Base-by-base conservation (phyloP, 495 filamentous ascomycete species). In the Patellaria atrata region DNA sequence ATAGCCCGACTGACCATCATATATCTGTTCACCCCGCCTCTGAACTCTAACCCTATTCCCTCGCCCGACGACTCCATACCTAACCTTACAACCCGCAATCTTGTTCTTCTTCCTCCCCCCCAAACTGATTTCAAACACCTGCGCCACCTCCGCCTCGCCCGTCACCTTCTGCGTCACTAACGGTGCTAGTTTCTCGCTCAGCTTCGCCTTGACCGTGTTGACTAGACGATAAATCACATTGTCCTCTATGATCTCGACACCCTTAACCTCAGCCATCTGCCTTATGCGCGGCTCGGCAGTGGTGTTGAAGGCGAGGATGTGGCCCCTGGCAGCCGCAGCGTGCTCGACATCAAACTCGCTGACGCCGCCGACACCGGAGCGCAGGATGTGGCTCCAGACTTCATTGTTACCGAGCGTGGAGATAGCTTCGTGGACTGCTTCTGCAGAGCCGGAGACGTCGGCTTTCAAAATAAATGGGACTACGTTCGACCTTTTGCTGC, bases 201-300 rank as follows among this genome's bases (percentile, higher is more conserved):
- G 48, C 23, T 59, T 65, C 0, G 55, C 70, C 51, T 73, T 78
- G 30, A 94, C 77, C 34, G 82, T 79, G 48, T 96, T 86, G 7
- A 82, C 71, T 7, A 96, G 64, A 36, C 78, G 74, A 54, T 99
- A 96, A 45, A 99, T 99, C 45, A 99, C 72, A 43, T 78, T 94
- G 50, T 87, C 75, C 33, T 93, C 75, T 43, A 94, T 48, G 15
- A 99, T 77, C 26, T 56, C 60, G 22, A 97, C 85, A 7, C 74
- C 71, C 30, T 65, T 61, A 1, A 59, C 50, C 40, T 79, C 74
- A 1, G 89, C 89, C 49, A 78, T 60, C 5, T 68, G 66, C 22
- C 63, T 58, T 40, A 94, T 81, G 37, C 73, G 56, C 2, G 71
- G 67, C 8, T 84, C 75, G 12, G 82, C 63, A 5, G 63, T 47